Evolutionary conservation across 371 early-diverging fungal species (phyloP).

Genomic region (Zychaea mexicana): DNA sequence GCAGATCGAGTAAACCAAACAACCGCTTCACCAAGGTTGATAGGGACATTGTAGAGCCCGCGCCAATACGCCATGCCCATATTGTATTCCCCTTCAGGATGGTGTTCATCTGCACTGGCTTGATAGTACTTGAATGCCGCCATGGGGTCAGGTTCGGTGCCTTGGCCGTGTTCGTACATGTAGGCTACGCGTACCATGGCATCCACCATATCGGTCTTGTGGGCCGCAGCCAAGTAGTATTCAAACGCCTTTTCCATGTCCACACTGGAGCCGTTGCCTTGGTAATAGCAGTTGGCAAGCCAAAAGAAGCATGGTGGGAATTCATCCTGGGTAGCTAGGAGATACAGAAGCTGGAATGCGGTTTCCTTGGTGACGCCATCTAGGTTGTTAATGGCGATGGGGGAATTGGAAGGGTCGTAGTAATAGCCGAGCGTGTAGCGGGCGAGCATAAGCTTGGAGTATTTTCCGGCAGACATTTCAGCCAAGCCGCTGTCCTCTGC

Average conservation of each 20-base stretch:
- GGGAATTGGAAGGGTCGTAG: neutral
- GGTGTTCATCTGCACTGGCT: slow-evolving; percentile 28
- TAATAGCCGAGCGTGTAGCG: slow-evolving; percentile 22
- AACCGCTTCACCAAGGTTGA: slow-evolving; percentile 20
- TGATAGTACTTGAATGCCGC: slow-evolving; percentile 49
- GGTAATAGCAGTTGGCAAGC: slow-evolving; percentile 22
- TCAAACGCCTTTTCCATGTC: slow-evolving; percentile 35
- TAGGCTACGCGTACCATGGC: slow-evolving; percentile 41
- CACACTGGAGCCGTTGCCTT: slow-evolving; percentile 8
- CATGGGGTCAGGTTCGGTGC: neutral
- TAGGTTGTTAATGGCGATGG: neutral
- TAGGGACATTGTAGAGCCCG: neutral
- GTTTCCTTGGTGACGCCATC: slow-evolving; percentile 12
- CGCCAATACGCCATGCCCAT: slow-evolving; percentile 9
- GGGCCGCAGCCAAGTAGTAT: slow-evolving; percentile 32
- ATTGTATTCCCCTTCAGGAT: slow-evolving; percentile 33
- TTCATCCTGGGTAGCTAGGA: slow-evolving; percentile 14
- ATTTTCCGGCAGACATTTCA: slow-evolving; percentile 11
- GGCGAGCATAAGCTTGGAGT: slow-evolving; percentile 23
- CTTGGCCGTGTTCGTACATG: slow-evolving; percentile 26
- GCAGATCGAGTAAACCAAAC: slow-evolving; percentile 37
- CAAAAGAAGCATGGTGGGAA: slow-evolving; percentile 21
- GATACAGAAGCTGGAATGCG: slow-evolving; percentile 17
- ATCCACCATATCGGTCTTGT: slow-evolving; percentile 34
- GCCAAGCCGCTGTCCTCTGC: slow-evolving; percentile 15